Evolutionary conservation across 768 basidiomycete genomes (phyloP).

Genomic region (Sutorius australiensis): DNA sequence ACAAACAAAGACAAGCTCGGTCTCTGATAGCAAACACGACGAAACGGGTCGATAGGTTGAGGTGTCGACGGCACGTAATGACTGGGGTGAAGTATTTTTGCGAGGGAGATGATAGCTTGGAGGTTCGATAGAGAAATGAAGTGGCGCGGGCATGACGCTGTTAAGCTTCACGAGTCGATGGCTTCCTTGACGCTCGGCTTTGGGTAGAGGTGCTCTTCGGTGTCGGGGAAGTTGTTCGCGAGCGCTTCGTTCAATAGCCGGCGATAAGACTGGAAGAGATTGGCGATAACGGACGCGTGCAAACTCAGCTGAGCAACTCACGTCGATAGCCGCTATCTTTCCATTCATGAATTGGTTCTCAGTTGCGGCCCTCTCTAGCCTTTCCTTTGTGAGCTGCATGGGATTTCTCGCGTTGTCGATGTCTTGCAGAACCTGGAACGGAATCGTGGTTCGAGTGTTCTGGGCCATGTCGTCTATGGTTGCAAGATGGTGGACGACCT

Average conservation of each 20-base stretch:
- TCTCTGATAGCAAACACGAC: slow-evolving; percentile 4
- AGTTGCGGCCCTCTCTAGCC: slow-evolving; percentile 76
- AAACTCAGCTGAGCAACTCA: slow-evolving; percentile 31
- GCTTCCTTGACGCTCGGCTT: slow-evolving; percentile 6
- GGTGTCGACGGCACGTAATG: slow-evolving; percentile 8
- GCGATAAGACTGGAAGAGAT: slow-evolving; percentile 57
- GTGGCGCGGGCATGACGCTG: background rate
- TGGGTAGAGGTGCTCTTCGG: slow-evolving; percentile 24
- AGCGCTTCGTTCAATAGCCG: slow-evolving; percentile 66
- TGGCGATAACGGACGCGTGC: slow-evolving; percentile 1
- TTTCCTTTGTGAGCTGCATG: slow-evolving; percentile 75
- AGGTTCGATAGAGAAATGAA: slow-evolving; percentile 1
- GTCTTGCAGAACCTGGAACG: slow-evolving; percentile 70
- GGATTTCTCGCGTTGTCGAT: slow-evolving; percentile 81
- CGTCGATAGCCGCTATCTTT: slow-evolving; percentile 75
- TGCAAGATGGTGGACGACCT: slow-evolving; percentile 64
- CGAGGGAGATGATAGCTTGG: background rate
- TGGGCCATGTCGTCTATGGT: slow-evolving; percentile 68
- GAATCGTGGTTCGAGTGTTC: slow-evolving; percentile 59
- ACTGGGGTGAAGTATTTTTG: background rate
- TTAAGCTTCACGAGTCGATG: slow-evolving; percentile 8
- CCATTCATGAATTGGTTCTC: slow-evolving; percentile 94
- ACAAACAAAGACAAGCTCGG: background rate
- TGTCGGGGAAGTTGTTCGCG: slow-evolving; percentile 66
- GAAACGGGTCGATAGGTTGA: background rate